Percentiles rank a stretch among this genome's conserved stretches.
phyloP scores from a whole-genome alignment of 202 grass and related monocot genomes.

The Schoenoplectus triqueter region DNA sequence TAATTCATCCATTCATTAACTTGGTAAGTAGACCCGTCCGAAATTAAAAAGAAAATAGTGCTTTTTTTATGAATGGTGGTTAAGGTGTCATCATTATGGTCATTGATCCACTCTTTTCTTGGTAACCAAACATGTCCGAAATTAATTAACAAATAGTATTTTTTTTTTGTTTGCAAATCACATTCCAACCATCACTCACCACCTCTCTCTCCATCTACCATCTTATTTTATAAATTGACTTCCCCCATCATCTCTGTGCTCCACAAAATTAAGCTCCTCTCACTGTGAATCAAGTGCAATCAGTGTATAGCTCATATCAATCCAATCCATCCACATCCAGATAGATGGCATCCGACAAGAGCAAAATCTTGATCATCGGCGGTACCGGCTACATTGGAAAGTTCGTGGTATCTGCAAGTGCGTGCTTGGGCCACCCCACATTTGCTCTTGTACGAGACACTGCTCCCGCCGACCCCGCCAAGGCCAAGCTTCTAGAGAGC shows the following conservation, averaged over 20 bases:
- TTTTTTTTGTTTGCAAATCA: no score
- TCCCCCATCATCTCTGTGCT: neutral
- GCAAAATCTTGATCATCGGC: slow-evolving; percentile 65
- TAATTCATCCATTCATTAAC: no score
- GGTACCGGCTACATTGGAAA: slow-evolving; percentile 58
- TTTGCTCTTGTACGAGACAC: slow-evolving; percentile 47
- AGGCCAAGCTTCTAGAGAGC: slow-evolving; percentile 50
- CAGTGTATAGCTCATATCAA: no score
- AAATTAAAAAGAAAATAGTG: no score
- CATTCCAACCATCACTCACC: neutral
- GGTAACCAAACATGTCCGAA: no score
- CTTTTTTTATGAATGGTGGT: no score
- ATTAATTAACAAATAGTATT: no score
- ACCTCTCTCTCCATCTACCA: neutral
- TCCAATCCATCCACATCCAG: neutral
- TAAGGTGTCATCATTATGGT: no score
- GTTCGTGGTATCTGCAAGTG: slow-evolving; percentile 54
- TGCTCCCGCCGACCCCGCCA: slow-evolving; percentile 44
- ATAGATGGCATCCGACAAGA: slow-evolving; percentile 54
- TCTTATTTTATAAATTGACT: neutral
- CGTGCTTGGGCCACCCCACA: slow-evolving; percentile 59
- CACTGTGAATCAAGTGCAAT: neutral
- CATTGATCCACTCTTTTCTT: no score
- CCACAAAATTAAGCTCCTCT: neutral
- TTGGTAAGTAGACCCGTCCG: no score